Evolutionary conservation across 2,329 filamentous ascomycete species (phyloP).

Genomic region (Diaporthe eres): DNA sequence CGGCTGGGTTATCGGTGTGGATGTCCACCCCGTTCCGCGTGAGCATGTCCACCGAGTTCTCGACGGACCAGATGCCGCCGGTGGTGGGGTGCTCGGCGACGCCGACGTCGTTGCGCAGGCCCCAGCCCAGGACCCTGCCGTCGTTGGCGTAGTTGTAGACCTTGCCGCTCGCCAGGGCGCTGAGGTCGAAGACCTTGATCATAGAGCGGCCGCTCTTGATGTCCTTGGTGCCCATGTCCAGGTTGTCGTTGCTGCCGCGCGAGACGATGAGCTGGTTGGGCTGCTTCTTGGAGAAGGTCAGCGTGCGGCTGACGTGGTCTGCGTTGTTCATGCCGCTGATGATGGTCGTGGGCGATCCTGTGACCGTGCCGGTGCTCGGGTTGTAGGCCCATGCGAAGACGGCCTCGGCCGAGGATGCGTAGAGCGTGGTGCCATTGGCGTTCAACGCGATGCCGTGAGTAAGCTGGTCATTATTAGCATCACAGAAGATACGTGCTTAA

Average conservation of each 20-base stretch:
- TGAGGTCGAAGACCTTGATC: conserved; percentile 65
- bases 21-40: conserved; percentile 71
- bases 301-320: conserved; percentile 75
- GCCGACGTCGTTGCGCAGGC: conserved; percentile 80
- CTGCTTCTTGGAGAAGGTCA: conserved; percentile 67
- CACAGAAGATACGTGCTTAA: conserved; percentile 50
- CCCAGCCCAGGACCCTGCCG: conserved; percentile 73
- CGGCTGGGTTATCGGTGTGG: conserved; percentile 78
- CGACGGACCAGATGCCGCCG: conserved; percentile 72
- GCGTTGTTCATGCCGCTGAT: conserved; percentile 70
- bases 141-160: conserved; percentile 63
- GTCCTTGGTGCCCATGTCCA: conserved; percentile 64
- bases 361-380: conserved; percentile 59
- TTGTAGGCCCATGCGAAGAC: conserved; percentile 75
- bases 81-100: conserved; percentile 72
- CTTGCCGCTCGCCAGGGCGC: conserved; percentile 46
- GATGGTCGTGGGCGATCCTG: conserved; percentile 56
- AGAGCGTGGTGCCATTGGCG: conserved; percentile 61
- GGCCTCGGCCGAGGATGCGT: conserved; percentile 66
- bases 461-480: conserved; percentile 50
- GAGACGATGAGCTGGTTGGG: conserved; percentile 72
- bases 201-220: conserved; percentile 69
- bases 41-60: conserved; percentile 79
- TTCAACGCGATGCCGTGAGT: conserved; percentile 66
- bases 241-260: conserved; percentile 71